Conservation (phyloP, 495 filamentous ascomycete genomes). For the Talaromyces adpressus region DNA sequence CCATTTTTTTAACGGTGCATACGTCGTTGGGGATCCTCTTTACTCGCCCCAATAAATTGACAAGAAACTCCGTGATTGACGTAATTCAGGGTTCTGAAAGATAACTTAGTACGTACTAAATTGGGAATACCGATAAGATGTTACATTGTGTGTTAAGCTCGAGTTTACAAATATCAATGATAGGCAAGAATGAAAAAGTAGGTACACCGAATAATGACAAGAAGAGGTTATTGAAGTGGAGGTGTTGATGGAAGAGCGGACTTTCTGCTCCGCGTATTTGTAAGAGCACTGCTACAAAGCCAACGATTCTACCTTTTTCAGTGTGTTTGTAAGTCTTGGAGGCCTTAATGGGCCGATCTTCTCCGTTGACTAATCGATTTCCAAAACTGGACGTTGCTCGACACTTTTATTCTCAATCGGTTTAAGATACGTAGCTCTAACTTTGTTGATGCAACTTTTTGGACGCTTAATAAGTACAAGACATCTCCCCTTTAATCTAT, state of each 20-base stretch:
- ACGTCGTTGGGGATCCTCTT: background rate
- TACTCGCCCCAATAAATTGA: background rate
- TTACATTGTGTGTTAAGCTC: background rate
- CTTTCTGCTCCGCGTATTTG: background rate
- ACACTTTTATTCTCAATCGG: background rate
- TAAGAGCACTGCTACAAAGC: background rate
- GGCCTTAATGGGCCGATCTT: background rate
- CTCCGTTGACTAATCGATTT: background rate
- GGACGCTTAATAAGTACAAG: background rate
- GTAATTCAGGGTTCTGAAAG: background rate
- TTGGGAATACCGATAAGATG: background rate
- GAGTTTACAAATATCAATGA: background rate
- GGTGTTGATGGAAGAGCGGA: background rate
- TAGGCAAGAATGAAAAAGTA: background rate
- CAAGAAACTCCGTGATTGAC: background rate
- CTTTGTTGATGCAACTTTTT: background rate
- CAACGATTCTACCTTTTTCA: background rate
- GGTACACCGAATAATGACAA: background rate
- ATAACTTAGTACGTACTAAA: no score
- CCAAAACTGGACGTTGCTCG: background rate
- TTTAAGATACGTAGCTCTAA: background rate
- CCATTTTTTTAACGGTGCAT: background rate
- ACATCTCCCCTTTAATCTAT: background rate
- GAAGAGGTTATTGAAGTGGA: background rate
- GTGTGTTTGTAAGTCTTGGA: background rate